Conservation (phyloP, 805 yeast genomes). For the Diddensiella caesifluorescens region DNA sequence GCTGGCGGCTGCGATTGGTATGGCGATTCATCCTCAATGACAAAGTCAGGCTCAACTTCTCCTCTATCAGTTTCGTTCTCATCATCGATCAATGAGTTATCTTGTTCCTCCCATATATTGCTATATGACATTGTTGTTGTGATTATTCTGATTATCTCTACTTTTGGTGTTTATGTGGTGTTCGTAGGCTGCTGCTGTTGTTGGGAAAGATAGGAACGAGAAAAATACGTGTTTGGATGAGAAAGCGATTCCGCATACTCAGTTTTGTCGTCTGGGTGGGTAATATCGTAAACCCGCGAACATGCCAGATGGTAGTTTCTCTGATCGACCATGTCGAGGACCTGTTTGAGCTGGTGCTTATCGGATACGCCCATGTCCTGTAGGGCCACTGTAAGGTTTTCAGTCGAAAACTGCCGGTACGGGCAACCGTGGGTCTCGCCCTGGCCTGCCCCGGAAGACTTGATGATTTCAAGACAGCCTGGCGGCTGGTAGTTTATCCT, state of each 20-base stretch:
- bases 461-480: conserved; percentile 72
- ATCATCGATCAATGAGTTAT: conserved; percentile 8
- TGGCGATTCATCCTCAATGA: conserved; percentile 24
- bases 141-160: not conserved
- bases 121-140: conserved; percentile 15
- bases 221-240: conserved; percentile 87
- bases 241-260: conserved; percentile 49
- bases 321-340: conserved; percentile 61
- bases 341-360: conserved; percentile 47
- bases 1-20: conserved; percentile 4
- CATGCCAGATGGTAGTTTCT: conserved; percentile 83
- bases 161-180: not conserved
- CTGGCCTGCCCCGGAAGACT: conserved; percentile 52
- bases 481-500: conserved; percentile 79
- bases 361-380: conserved; percentile 61
- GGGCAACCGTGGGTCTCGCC: conserved; percentile 91
- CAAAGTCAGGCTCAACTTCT: conserved; percentile 22
- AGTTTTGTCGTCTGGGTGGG: conserved; percentile 39
- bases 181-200: not conserved
- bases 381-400: conserved; percentile 52
- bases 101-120: conserved; percentile 10
- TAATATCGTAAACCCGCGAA: conserved; percentile 76
- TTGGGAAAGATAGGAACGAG: conserved; percentile 37
- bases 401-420: conserved; percentile 68
- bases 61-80: conserved; percentile 15